A percentile compares a stretch with the other conserved stretches of the same genome.
Conservation (phyloP, 805 yeast genomes). For the Kodamaea jinghongensis region DNA sequence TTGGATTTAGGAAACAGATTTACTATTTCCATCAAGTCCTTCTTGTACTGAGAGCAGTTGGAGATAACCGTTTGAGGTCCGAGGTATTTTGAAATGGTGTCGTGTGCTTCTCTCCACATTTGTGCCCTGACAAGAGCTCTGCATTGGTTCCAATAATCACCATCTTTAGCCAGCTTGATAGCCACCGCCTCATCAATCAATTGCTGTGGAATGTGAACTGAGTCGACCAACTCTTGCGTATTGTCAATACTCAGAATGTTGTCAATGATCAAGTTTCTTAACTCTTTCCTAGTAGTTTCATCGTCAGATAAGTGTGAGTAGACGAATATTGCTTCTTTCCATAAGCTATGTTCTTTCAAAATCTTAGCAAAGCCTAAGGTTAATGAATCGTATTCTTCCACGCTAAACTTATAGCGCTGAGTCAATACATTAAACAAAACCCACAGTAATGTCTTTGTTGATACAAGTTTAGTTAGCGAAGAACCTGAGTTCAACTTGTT, state of each 20-base stretch:
- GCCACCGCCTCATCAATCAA: constrained; percentile 62
- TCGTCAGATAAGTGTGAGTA: constrained; percentile 56
- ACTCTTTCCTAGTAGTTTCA: constrained; percentile 36
- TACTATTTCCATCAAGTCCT: constrained; percentile 39
- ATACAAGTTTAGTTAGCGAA: constrained; percentile 1
- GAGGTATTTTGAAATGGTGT: constrained; percentile 49
- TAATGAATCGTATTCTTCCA: constrained; percentile 25
- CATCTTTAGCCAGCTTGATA: constrained; percentile 44
- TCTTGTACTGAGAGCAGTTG: constrained; percentile 33
- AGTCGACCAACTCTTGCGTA: constrained; percentile 31
- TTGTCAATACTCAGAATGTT: constrained; percentile 31
- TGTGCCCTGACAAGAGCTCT: constrained; percentile 60
- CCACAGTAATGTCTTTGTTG: constrained; percentile 51
- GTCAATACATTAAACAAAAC: constrained; percentile 43
- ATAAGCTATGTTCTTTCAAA: constrained; percentile 45
- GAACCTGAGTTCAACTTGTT: constrained; percentile 13
- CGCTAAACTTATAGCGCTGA: constrained; percentile 6
- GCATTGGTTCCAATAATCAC: constrained; percentile 58
- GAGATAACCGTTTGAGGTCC: constrained; percentile 72
- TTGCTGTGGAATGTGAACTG: constrained; percentile 47
- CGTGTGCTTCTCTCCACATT: constrained; percentile 62
- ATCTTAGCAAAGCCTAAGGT: constrained; percentile 43
- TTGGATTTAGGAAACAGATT: constrained; percentile 42
- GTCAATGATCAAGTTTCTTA: constrained; percentile 35
- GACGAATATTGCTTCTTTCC: constrained; percentile 62